A percentile compares a stretch with the other conserved stretches of the same genome.
Evolutionary conservation across 1,284 basidiomycete species (phyloP).

Genomic region (Ustilago cynodontis): DNA sequence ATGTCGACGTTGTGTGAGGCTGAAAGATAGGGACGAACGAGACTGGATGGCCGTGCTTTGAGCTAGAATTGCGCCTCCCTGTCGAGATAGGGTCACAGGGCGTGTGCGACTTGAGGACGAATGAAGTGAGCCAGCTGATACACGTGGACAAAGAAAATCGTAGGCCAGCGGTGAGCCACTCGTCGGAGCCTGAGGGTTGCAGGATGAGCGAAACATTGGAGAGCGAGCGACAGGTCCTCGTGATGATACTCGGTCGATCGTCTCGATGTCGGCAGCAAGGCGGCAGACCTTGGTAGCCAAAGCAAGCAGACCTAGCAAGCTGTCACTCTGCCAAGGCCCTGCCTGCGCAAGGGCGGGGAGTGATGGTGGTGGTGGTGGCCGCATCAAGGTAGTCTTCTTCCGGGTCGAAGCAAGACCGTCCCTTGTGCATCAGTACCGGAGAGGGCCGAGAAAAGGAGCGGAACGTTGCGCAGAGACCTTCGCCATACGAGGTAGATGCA

Average conservation of each 20-base stretch:
- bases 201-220: neutral
- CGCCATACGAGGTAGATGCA: slow-evolving; percentile 18
- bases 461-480: neutral
- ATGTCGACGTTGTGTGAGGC: neutral
- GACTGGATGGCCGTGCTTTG: neutral
- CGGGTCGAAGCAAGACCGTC: slow-evolving; percentile 20
- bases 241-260: slow-evolving; percentile 10
- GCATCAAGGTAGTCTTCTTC: slow-evolving; percentile 28
- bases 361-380: slow-evolving; percentile 40
- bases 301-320: slow-evolving; percentile 16
- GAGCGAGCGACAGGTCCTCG: neutral
- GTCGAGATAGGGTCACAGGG: neutral
- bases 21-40: neutral
- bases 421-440: slow-evolving; percentile 20
- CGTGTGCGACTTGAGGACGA: slow-evolving; percentile 7
- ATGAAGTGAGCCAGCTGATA: neutral
- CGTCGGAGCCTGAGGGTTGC: neutral
- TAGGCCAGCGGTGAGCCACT: neutral
- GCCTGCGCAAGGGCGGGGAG: slow-evolving; percentile 17
- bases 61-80: neutral
- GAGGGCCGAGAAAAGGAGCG: slow-evolving; percentile 8
- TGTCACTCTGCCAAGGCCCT: slow-evolving; percentile 15
- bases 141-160: slow-evolving; percentile 16
- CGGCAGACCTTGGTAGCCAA: slow-evolving; percentile 30
- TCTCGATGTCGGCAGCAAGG: slow-evolving; percentile 30